Conservation (phyloP, 129 eudicot species). For the Pittosporum tobira region DNA sequence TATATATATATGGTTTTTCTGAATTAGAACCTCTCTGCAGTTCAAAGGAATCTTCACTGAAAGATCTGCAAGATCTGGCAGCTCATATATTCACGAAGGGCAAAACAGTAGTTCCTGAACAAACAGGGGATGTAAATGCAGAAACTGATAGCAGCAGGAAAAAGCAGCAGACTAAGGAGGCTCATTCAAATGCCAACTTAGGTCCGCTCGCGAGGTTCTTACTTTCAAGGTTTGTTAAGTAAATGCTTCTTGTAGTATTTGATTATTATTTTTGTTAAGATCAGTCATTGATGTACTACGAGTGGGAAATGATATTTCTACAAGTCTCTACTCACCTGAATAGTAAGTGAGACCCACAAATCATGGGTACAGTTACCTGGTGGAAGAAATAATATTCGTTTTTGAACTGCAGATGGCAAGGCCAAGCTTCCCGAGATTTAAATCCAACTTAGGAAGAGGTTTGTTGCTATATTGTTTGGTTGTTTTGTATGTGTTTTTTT, state of each 20-base stretch:
- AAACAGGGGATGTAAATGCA: slow-evolving; percentile 33
- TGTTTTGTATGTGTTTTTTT: slow-evolving; percentile 9
- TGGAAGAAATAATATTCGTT: background rate
- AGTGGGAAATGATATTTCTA: too few relatives aligned
- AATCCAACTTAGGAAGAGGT: slow-evolving; percentile 29
- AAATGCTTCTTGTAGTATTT: background rate
- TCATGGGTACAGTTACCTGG: too few relatives aligned
- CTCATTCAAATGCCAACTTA: slow-evolving; percentile 50
- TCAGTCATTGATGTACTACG: too few relatives aligned
- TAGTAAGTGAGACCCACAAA: too few relatives aligned
- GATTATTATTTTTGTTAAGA: background rate
- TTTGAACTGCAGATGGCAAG: slow-evolving; percentile 79
- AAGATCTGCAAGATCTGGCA: slow-evolving; percentile 65
- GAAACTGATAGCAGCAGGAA: slow-evolving; percentile 61
- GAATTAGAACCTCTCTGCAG: slow-evolving; percentile 24
- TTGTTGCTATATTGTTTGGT: slow-evolving; percentile 10
- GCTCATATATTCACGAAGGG: slow-evolving; percentile 44
- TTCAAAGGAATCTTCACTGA: slow-evolving; percentile 67
- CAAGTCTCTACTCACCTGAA: too few relatives aligned
- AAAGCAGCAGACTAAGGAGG: slow-evolving; percentile 55
- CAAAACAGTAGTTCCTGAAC: slow-evolving; percentile 33
- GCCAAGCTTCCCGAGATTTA: slow-evolving; percentile 56
- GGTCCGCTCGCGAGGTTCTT: slow-evolving; percentile 78
- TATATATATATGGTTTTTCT: slow-evolving; percentile 1
- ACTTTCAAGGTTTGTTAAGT: slow-evolving; percentile 72